Conservation (phyloP, 2,329 filamentous ascomycete genomes). For the Escovopsis sp. region DNA sequence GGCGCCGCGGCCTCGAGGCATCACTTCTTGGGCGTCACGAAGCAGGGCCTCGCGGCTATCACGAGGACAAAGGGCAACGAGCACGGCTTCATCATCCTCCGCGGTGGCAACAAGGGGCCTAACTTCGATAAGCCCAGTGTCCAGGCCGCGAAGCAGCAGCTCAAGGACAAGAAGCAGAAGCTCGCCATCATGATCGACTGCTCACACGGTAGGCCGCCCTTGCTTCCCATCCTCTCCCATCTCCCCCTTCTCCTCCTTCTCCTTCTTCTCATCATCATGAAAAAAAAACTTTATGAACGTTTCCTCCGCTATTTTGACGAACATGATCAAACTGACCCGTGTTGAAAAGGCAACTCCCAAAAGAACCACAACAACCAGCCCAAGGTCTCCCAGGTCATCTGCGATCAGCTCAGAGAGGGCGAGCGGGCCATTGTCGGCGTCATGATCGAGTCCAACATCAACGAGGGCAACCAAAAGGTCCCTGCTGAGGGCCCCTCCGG, state of each 20-base stretch:
- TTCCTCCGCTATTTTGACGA: not conserved
- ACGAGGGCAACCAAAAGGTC: slow-evolving; percentile 81
- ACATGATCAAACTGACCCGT: not conserved
- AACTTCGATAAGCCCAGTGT: slow-evolving; percentile 88
- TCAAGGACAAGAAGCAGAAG: slow-evolving; percentile 71
- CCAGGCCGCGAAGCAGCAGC: slow-evolving; percentile 58
- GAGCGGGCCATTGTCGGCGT: slow-evolving; percentile 85
- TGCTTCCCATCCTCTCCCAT: not conserved
- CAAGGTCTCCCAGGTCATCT: slow-evolving; percentile 69
- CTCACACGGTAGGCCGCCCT: slow-evolving; percentile 59
- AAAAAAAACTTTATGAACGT: not conserved
- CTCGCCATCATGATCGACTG: slow-evolving; percentile 96
- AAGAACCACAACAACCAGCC: slow-evolving; percentile 98
- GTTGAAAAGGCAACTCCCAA: slow-evolving; percentile 65
- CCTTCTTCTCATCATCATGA: too few species aligned
- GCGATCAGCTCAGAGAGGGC: slow-evolving; percentile 73
- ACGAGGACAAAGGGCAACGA: slow-evolving; percentile 88
- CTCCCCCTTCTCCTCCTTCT: too few species aligned
- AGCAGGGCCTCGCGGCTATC: slow-evolving; percentile 90
- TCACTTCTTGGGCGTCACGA: slow-evolving; percentile 97
- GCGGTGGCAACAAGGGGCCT: slow-evolving; percentile 80
- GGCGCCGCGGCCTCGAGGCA: slow-evolving; percentile 74
- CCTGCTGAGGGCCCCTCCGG: slow-evolving; percentile 63
- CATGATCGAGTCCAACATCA: slow-evolving; percentile 98
- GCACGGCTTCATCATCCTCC: slow-evolving; percentile 92